Evolutionary conservation across 768 basidiomycete species (phyloP).

Genomic region (Pleurotus cornucopiae): DNA sequence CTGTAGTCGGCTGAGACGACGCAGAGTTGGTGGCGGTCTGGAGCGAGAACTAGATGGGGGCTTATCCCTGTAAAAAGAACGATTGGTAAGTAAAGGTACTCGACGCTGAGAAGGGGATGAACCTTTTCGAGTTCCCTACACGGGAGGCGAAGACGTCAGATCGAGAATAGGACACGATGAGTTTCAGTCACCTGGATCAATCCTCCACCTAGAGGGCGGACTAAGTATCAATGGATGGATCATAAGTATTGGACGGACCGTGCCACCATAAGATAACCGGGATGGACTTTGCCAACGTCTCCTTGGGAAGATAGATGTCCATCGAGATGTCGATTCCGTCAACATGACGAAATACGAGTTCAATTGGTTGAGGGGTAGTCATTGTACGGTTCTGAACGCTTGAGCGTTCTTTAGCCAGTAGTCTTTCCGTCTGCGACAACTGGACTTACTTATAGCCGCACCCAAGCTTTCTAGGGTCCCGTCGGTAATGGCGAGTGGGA

Average conservation of each 20-base stretch:
- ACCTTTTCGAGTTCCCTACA: constrained; percentile 25
- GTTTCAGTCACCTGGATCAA: constrained; percentile 1
- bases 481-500: no score
- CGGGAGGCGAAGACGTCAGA: not conserved
- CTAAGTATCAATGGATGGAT: constrained; percentile 6
- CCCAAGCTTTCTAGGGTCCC: no score
- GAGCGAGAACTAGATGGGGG: constrained; percentile 31
- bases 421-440: no score
- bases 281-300: not conserved
- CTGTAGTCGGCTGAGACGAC: constrained; percentile 32
- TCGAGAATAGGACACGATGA: not conserved
- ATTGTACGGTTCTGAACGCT: not conserved
- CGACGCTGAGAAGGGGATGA: not conserved
- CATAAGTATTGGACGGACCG: not conserved
- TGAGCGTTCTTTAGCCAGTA: no score
- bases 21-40: constrained; percentile 25
- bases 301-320: constrained; percentile 2
- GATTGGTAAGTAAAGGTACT: not conserved
- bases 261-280: constrained; percentile 9
- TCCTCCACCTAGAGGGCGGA: not conserved
- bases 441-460: no score
- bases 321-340: constrained; percentile 6
- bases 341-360: constrained; percentile 1
- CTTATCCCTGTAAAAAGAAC: constrained; percentile 17
- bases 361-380: constrained; percentile 1